A percentile compares a stretch with the other conserved stretches of the same genome.
phyloP scores from a whole-genome alignment of 23 red algal species.

The Gracilariopsis chorda region DNA sequence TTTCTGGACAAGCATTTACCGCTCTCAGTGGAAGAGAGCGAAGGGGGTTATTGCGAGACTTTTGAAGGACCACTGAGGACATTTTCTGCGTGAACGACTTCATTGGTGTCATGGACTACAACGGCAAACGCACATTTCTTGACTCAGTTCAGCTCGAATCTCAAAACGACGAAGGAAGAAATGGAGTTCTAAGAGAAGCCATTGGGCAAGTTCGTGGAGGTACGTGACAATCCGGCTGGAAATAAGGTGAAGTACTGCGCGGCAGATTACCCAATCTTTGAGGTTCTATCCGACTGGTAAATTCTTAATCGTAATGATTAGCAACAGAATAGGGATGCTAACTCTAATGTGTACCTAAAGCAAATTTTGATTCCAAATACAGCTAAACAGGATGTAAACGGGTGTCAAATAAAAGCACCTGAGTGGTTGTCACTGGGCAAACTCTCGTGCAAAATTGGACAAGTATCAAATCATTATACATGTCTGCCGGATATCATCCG shows the following conservation, averaged over 20 bases:
- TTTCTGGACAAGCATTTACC: background rate
- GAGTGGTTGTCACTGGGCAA: background rate
- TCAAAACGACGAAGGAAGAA: too few species aligned
- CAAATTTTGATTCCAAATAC: background rate
- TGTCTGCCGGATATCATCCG: background rate
- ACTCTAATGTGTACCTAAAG: background rate
- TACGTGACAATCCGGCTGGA: background rate
- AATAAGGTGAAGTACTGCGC: too few species aligned
- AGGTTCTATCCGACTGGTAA: background rate
- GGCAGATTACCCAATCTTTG: too few species aligned
- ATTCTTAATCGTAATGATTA: background rate
- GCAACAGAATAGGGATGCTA: background rate
- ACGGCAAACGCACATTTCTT: background rate
- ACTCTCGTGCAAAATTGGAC: background rate
- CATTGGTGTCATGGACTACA: background rate
- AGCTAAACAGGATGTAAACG: background rate
- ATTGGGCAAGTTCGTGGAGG: background rate
- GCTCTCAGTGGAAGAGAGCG: background rate
- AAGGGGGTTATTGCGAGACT: background rate
- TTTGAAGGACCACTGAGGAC: background rate
- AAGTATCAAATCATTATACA: background rate
- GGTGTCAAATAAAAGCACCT: background rate
- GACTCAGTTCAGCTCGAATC: background rate
- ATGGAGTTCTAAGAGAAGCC: too few species aligned
- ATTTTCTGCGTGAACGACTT: background rate